Evolutionary conservation across 108 stramenopile species (phyloP), one percentile per base, ranked within the genome.

Genomic region (Cyclotella kingstonii): DNA sequence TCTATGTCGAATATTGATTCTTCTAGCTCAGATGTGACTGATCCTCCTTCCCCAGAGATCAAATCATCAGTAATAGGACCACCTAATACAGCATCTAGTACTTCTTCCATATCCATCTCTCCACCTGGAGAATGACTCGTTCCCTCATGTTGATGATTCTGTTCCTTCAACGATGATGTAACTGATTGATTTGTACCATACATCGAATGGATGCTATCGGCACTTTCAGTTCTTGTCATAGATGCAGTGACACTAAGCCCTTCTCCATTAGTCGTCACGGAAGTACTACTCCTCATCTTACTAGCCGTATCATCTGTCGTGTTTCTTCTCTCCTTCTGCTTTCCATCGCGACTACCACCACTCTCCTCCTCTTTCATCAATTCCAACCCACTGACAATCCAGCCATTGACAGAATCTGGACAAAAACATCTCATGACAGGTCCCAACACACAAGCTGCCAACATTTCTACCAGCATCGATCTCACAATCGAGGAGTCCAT

Each of bases 341-440:
- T n/a, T n/a, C n/a, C n/a, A n/a, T n/a, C n/a, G n/a, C n/a, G n/a
- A n/a, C n/a, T n/a, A n/a, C n/a, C n/a, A n/a, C n/a, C n/a, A n/a
- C n/a, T n/a, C n/a, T 40, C 46, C 12, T 43, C 53, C 40, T 58
- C 70, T 18, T 66, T 28, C 41, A 53, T 40, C 51, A 41, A 1
- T 15, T 56, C 26, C 26, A 56, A 56, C 6, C 55, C 55, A 42
- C 39, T 56, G 7, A 56, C 41, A 9, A 56, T 42, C 55, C 55
- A 56, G n/a, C 40, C 36, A 71, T 93, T 93, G 7, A 93, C 54
- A 73, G 70, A 81, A 33, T 83, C 80, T 17, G 88, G 88, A 14
- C 62, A 27, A 71, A 87, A 88, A 39, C 73, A 81, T 42, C 78
- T 77, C 86, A 89, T 89, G 30, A 84, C 39, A 11, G 91, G 88